Base-by-base conservation (phyloP, 2,329 filamentous ascomycete genomes). In the Coleophoma crateriformis region DNA sequence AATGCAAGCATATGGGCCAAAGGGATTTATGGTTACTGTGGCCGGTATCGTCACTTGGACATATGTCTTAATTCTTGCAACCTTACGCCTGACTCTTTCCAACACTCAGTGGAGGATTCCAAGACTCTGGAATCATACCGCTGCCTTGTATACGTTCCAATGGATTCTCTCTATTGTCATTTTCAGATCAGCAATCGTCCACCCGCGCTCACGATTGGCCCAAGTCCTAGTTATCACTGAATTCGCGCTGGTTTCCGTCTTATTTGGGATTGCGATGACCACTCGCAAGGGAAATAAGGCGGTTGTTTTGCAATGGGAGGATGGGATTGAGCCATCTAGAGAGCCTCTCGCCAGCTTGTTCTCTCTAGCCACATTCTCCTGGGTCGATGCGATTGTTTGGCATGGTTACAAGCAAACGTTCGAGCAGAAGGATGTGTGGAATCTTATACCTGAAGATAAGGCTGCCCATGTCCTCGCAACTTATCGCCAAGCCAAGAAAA, bases 201-300 rank as follows among this genome's bases (percentile, higher is more conserved):
- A 94, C 66, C 85, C 89, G 0, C 76, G 73, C 45, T 88, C 87
- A 7, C 69, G 66, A 47, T 67, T 83, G 37, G 74, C 82, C 4
- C 78, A 86, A 63, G 74, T 76, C 45, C 73, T 96, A 43, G 76
- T 82, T 54, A 83, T 90, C 54, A 69, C 79, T 51, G 84, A 95
- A 60, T 97, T 97, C 62, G 72, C 74, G 1, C 72, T 97, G 52
- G 82, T 80, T 6, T 85, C 86, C 0, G 65, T 95, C 12, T 77
- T 99, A 12, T 84, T 90, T 47, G 67, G 80, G 42, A 84, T 96
- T 64, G 82, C 89, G 40, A 68, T 95, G 50, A 87, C 84, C 46
- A 95, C 90, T 54, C 84, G 94, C 56, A 94, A 90, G 70, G 94
- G 94, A 41, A 97, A 97, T 68, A 94, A 90, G 68, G 83, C 87